phyloP scores from a whole-genome alignment of 164 flowering plant species.

The Dillenia suffruticosa region DNA sequence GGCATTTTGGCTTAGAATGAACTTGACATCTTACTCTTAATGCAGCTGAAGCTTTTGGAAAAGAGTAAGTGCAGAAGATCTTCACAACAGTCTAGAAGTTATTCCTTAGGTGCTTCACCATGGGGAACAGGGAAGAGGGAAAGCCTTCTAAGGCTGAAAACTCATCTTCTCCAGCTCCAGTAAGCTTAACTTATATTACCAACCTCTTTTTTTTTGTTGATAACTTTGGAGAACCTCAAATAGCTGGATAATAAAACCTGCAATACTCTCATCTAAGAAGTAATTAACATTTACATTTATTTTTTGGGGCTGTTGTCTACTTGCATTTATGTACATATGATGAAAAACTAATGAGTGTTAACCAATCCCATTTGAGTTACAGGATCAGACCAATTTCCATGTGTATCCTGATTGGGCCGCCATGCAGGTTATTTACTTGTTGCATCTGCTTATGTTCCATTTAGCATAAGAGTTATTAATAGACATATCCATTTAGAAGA shows the following conservation, averaged over 20 bases:
- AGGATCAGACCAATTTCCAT: slow-evolving; percentile 60
- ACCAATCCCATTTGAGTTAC: slow-evolving; percentile 22
- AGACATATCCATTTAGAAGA: background rate
- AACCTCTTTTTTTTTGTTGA: background rate
- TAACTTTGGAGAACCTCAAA: background rate
- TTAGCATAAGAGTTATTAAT: background rate
- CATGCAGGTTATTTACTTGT: slow-evolving; percentile 44
- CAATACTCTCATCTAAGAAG: background rate
- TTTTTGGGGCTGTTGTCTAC: background rate
- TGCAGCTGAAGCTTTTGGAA: slow-evolving; percentile 11
- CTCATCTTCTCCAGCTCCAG: slow-evolving; percentile 53
- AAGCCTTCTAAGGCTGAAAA: slow-evolving; percentile 61
- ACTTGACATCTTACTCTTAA: background rate
- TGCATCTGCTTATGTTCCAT: background rate
- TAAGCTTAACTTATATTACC: slow-evolving; percentile 16
- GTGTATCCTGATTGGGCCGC: slow-evolving; percentile 79
- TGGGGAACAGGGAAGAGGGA: slow-evolving; percentile 71
- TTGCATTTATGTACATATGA: too few relatives aligned
- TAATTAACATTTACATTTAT: background rate
- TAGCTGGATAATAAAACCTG: background rate
- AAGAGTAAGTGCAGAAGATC: background rate
- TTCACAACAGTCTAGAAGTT: background rate
- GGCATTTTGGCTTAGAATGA: background rate
- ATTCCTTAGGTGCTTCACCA: slow-evolving; percentile 20
- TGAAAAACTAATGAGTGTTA: background rate